Evolutionary conservation across 2,329 filamentous ascomycete species (phyloP).

Genomic region (Acrocalymma vagum): DNA sequence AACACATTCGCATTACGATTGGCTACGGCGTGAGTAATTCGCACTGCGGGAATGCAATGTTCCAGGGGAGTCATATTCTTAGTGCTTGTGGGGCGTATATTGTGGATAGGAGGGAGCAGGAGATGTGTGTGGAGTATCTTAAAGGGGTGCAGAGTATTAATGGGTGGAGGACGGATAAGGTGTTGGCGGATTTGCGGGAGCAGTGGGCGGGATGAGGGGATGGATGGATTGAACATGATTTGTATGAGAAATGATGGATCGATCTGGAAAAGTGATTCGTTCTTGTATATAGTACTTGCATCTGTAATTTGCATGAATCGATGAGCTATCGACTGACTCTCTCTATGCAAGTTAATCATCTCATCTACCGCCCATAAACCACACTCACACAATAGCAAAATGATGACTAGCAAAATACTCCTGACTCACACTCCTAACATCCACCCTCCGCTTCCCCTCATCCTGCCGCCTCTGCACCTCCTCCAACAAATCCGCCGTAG

Average conservation of each 20-base stretch:
- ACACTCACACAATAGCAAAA: constrained; percentile 61
- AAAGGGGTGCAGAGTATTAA: constrained; percentile 27
- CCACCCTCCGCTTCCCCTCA: constrained; percentile 44
- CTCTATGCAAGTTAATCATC: not conserved
- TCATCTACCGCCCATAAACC: not conserved
- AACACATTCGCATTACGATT: constrained; percentile 37
- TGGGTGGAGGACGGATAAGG: constrained; percentile 38
- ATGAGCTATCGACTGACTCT: not conserved
- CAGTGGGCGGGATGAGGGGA: too few species aligned
- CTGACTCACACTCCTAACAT: constrained; percentile 50
- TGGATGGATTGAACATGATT: too few species aligned
- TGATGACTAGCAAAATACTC: constrained; percentile 60
- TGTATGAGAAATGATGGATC: too few species aligned
- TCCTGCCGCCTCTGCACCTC: constrained; percentile 51
- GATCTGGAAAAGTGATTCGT: constrained; percentile 1
- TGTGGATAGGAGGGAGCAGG: constrained; percentile 30
- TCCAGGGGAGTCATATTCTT: constrained; percentile 39
- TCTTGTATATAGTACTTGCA: not conserved
- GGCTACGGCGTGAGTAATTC: constrained; percentile 37
- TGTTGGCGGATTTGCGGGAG: constrained; percentile 29
- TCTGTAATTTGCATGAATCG: not conserved
- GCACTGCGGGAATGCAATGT: constrained; percentile 39
- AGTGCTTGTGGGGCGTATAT: constrained; percentile 40
- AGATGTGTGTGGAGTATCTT: constrained; percentile 38
- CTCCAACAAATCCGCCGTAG: constrained; percentile 50